phyloP scores from a whole-genome alignment of 2,329 filamentous ascomycete species.

The Fusarium haematococcum region DNA sequence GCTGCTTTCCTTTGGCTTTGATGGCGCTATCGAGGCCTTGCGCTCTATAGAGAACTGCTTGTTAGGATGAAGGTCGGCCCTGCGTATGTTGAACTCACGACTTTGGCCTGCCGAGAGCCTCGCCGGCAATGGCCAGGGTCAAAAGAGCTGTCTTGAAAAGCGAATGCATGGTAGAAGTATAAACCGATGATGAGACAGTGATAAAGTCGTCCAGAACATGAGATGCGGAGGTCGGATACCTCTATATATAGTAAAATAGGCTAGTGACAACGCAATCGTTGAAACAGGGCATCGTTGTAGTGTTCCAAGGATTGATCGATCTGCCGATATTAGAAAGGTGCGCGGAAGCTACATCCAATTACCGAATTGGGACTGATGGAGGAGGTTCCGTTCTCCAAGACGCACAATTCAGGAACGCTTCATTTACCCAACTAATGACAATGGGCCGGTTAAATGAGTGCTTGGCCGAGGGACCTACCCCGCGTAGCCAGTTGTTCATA shows the following conservation, averaged over 20 bases:
- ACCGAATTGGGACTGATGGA: neutral
- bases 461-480: neutral
- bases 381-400: neutral
- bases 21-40: slow-evolving; percentile 42
- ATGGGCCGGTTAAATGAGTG: neutral
- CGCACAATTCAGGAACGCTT: neutral
- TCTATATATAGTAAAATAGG: neutral
- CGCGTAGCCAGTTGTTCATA: neutral
- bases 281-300: neutral
- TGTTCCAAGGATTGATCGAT: neutral
- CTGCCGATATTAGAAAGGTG: neutral
- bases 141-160: neutral
- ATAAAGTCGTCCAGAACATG: neutral
- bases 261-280: neutral
- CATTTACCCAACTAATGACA: neutral
- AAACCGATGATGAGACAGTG: neutral
- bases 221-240: neutral
- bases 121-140: neutral
- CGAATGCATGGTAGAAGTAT: neutral
- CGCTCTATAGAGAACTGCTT: neutral
- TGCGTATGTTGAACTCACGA: neutral
- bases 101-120: neutral
- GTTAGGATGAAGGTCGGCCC: neutral
- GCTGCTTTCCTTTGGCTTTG: slow-evolving; percentile 48
- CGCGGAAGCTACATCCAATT: neutral